Evolutionary conservation across 805 yeast genomes (phyloP), one percentile per base, ranked within the genome.

Genomic region (Nakazawaea ambrosiae): DNA sequence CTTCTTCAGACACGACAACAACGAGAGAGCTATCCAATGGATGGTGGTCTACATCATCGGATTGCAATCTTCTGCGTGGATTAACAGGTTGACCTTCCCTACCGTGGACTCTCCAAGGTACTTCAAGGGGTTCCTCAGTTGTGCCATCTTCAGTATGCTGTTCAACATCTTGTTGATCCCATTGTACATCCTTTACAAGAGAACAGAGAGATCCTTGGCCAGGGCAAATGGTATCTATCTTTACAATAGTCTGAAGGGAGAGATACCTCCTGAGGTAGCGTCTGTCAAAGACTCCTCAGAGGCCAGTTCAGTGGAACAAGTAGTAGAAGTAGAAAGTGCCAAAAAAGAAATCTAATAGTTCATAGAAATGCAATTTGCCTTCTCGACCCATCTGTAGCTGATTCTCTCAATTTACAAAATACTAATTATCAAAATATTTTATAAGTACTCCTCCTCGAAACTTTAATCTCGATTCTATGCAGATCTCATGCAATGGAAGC

Each of bases 61-160:
- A 12, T 36, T 54, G 20, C 62, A 54, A 40, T 54, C 66, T 2
- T 46, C 50, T 27, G 65, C 61, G 7, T 61, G 65, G 66, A 54
- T 60, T 12, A 39, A 46, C 28, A 44, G 53, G 22, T 39, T 63
- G 4, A 44, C 46, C 22, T 61, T 46, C 65, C 72, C 68, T 41
- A 77, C 82, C 1, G 69, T 62, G 5, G 80, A 76, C 39, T 65
- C 75, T 4, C 84, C 84, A 19, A 56, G 71, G 25, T 77, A 60
- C 50, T 58, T 58, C 32, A 74, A 68, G 35, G 83, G 82, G 42
- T 77, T 63, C 51, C 54, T 69, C 2, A 68, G 69, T 16, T 62
- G 66, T 53, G 66, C 70, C 6, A 64, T 59, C 3, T 63, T 63
- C 44, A 57, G 65, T 46, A 36, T 61, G 27, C 57, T 49, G 2